Evolutionary conservation across 1,284 basidiomycete genomes (phyloP), one percentile per base, ranked within the genome.

Genomic region (Gymnopus androsaceus): DNA sequence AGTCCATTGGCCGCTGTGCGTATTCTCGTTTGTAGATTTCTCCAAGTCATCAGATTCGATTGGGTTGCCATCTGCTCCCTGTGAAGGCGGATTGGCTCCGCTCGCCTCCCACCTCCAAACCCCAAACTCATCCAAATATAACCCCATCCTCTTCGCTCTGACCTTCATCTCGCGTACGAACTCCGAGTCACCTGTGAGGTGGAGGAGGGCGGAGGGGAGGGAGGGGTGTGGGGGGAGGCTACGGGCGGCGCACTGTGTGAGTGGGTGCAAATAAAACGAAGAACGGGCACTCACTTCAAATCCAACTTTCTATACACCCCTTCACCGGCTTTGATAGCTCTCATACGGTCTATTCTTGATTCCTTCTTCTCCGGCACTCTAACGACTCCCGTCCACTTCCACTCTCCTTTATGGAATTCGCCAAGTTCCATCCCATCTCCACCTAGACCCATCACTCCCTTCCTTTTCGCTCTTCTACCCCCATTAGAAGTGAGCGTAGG

Each of bases 81-180:
- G n/a, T n/a, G n/a, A n/a, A n/a, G n/a, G n/a, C n/a, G n/a, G n/a
- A n/a, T n/a, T n/a, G n/a, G n/a, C 51, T 19, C 36, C 28, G 12
- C 51, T 42, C 15, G 38, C 50, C 44, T 48, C 50, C 80, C 80
- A 83, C 55, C 66, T 72, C 84, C 84, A 86, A 4, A 87, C 63
- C 7, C 85, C 85, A 59, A 75, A 78, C 58, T 83, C 81, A 62
- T 84, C 79, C 49, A 87, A 71, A 21, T 74, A 68, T 61, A 83
- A 62, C 7, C 76, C 79, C 15, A 74, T 59, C 44, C 66, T 71
- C 5, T 66, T 53, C 0, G 84, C 84, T 47, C 69, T 69, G n/a
- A 59, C 63, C 38, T 70, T 70, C 3, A 82, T 55, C 44, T 76
- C 66, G 34, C 69, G 63, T 37, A 70, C 70, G 63, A 84, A 82